A percentile compares a stretch with the other conserved stretches of the same genome.
Evolutionary conservation across 495 filamentous ascomycete species (phyloP).

Genomic region (Podospora didyma): DNA sequence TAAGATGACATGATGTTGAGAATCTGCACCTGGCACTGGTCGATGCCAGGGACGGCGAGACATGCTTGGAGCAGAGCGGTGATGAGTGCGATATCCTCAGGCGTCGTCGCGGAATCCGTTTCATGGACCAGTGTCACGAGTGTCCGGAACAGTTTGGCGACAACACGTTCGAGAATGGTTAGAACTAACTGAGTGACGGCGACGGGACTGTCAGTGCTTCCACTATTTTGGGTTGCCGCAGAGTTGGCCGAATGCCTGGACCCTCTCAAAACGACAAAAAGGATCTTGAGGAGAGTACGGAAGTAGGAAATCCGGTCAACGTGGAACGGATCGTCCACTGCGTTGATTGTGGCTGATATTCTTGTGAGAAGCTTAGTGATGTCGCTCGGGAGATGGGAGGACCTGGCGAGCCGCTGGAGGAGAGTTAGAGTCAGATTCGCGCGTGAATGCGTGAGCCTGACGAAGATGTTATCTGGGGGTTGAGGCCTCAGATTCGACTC

Average conservation of each 20-base stretch:
- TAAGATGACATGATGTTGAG: constrained; percentile 59
- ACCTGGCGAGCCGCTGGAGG: constrained; percentile 68
- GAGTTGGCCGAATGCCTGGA: constrained; percentile 24
- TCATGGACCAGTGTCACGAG: constrained; percentile 73
- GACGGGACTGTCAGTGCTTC: constrained; percentile 24
- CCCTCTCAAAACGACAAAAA: constrained; percentile 77
- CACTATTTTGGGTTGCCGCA: constrained; percentile 10
- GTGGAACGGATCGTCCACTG: constrained; percentile 61
- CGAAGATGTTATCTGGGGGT: constrained; percentile 68
- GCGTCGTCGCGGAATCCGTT: constrained; percentile 38
- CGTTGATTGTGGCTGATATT: constrained; percentile 64
- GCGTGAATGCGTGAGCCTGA: constrained; percentile 63
- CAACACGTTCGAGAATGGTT: constrained; percentile 68
- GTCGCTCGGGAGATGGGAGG: constrained; percentile 54
- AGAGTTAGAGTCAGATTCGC: constrained; percentile 73
- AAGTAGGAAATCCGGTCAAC: constrained; percentile 64
- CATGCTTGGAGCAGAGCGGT: constrained; percentile 84
- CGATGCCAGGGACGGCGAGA: constrained; percentile 66
- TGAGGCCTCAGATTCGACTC: constrained; percentile 61
- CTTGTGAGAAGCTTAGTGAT: constrained; percentile 58
- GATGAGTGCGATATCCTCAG: constrained; percentile 78
- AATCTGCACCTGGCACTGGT: constrained; percentile 58
- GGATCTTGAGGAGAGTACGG: constrained; percentile 74
- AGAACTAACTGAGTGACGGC: constrained; percentile 54
- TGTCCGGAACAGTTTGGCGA: constrained; percentile 76